Conservation (phyloP, 495 filamentous ascomycete species). For the Hypomontagnella submonticulosa region DNA sequence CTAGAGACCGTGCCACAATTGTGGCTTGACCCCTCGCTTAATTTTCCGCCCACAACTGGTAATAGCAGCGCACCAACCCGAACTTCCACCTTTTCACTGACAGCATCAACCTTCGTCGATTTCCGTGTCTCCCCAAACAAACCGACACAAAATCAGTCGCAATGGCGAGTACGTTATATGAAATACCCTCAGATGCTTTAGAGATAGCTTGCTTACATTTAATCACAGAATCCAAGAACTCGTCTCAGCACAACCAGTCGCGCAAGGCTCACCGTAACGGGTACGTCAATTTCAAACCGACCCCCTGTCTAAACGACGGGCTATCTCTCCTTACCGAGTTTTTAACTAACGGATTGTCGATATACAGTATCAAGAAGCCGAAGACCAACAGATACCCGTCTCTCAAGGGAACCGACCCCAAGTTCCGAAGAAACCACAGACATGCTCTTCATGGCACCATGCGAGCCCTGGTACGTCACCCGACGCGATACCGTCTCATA, state of each 20-base stretch:
- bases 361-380: conserved; percentile 96
- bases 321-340: background rate
- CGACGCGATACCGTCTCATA: background rate
- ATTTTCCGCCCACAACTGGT: conserved; percentile 51
- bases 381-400: conserved; percentile 99
- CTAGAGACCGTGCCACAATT: background rate
- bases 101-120: conserved; percentile 41
- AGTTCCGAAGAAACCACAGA: conserved; percentile 99
- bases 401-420: conserved; percentile 97
- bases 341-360: conserved; percentile 28
- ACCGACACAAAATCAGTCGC: conserved; percentile 53
- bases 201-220: conserved; percentile 10
- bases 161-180: conserved; percentile 62
- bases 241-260: conserved; percentile 96
- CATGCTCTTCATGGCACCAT: conserved; percentile 98
- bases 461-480: conserved; percentile 88
- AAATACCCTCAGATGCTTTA: background rate
- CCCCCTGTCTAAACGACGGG: background rate
- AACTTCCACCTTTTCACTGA: conserved; percentile 38
- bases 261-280: conserved; percentile 98
- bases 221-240: conserved; percentile 93
- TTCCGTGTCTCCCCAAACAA: conserved; percentile 31
- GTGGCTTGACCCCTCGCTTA: conserved; percentile 47
- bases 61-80: conserved; percentile 42
- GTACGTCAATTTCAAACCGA: conserved; percentile 63